These are phyloP conservation scores for Pichia sp. DNA, from an alignment of 1,139 yeast species.

Conservation along the genomic window DNA sequence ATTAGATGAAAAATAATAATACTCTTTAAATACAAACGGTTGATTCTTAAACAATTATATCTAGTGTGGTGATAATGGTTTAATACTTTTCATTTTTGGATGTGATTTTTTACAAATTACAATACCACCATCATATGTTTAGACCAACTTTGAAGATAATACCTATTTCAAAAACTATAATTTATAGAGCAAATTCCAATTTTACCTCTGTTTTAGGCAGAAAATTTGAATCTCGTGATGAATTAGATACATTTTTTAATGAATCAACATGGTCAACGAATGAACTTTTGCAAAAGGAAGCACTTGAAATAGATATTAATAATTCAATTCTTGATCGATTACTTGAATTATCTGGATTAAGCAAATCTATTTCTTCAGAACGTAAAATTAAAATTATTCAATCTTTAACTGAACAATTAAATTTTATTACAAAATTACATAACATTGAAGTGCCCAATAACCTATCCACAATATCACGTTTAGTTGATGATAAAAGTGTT, in stretches of 20 bases:
- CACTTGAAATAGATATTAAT: conserved; percentile 10
- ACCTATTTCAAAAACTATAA: background rate
- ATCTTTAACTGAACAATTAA: conserved; percentile 24
- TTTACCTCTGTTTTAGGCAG: conserved; percentile 8
- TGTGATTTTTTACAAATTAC: too few relatives aligned
- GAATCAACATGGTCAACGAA: conserved; percentile 20
- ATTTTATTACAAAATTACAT: conserved; percentile 24
- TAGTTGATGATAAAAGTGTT: conserved; percentile 20
- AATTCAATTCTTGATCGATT: conserved; percentile 17
- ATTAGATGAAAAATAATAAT: background rate
- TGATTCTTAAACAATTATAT: too few relatives aligned
- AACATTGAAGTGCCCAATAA: conserved; percentile 9
- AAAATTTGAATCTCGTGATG: conserved; percentile 4
- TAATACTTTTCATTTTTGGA: too few relatives aligned
- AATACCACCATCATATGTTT: too few relatives aligned
- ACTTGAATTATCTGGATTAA: conserved; percentile 27
- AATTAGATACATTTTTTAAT: conserved; percentile 13
- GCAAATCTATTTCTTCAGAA: conserved; percentile 12
- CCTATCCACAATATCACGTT: conserved; percentile 9
- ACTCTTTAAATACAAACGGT: too few relatives aligned
- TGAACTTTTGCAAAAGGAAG: conserved; percentile 11
- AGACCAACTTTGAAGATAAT: too few relatives aligned
- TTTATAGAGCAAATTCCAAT: too few relatives aligned
- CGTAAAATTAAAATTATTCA: conserved; percentile 14
- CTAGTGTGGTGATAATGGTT: too few relatives aligned